Evolutionary conservation across 78 protist species (phyloP).

Genomic region (Dictyostelium firmibasis): DNA sequence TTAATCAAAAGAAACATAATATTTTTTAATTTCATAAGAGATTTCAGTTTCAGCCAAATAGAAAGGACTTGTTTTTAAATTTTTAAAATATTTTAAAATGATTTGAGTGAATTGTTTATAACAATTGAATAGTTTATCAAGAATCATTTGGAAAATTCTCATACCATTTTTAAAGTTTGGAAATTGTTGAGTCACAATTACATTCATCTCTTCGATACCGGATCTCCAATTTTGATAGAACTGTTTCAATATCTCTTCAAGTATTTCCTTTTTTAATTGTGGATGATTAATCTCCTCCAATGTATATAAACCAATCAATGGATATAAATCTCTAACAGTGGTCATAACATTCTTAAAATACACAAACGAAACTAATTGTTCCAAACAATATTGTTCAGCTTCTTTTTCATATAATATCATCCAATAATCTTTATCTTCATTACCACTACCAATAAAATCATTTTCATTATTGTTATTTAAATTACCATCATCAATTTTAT

Average conservation of each 20-base stretch:
- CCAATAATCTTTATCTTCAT: constrained; percentile 39
- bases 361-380: constrained; percentile 10
- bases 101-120: constrained; percentile 56
- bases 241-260: constrained; percentile 17
- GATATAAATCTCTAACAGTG: constrained; percentile 24
- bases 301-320: constrained; percentile 30
- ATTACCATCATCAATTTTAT: not conserved
- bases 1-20: constrained; percentile 60
- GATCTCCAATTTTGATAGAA: constrained; percentile 44
- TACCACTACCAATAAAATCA: not conserved
- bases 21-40: constrained; percentile 66
- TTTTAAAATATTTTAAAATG: constrained; percentile 60
- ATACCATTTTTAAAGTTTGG: constrained; percentile 65
- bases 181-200: constrained; percentile 32
- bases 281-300: constrained; percentile 64
- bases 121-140: constrained; percentile 19
- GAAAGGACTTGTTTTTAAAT: constrained; percentile 21
- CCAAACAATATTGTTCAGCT: constrained; percentile 35
- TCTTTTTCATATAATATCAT: constrained; percentile 27
- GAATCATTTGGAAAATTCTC: constrained; percentile 54
- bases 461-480: not conserved
- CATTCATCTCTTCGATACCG: constrained; percentile 69
- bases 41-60: constrained; percentile 60
- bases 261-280: constrained; percentile 8
- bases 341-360: constrained; percentile 17